Conservation (phyloP, 75 land plant genomes). For the Pinus tabuliformis region DNA sequence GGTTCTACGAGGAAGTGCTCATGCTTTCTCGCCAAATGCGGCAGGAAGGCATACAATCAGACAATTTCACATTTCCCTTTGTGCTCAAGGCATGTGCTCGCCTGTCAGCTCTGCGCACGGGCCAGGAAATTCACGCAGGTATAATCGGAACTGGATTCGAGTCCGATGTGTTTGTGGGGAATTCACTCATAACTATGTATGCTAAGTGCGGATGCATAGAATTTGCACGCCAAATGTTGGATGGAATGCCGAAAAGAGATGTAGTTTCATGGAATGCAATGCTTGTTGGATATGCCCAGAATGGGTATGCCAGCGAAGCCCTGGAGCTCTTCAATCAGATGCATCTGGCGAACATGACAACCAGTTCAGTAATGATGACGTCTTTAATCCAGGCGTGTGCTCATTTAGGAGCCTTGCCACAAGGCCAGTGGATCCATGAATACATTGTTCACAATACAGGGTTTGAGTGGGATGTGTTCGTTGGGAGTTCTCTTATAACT, state of each 20-base stretch:
- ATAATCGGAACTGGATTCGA: slow-evolving; percentile 46
- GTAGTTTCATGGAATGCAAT: slow-evolving; percentile 48
- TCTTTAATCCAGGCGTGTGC: slow-evolving; percentile 11
- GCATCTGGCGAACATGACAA: slow-evolving; percentile 22
- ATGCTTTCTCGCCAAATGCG: slow-evolving; percentile 30
- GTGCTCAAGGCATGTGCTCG: slow-evolving; percentile 47
- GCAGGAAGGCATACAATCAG: slow-evolving; percentile 31
- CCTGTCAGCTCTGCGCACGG: slow-evolving; percentile 13
- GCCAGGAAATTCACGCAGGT: slow-evolving; percentile 36
- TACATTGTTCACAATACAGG: slow-evolving; percentile 17
- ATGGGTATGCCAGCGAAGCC: slow-evolving; percentile 34
- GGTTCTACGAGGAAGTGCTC: slow-evolving; percentile 26
- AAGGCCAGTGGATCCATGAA: slow-evolving; percentile 54
- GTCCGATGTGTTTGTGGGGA: slow-evolving; percentile 39
- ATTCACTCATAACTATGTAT: slow-evolving; percentile 51
- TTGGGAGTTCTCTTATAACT: slow-evolving; percentile 37
- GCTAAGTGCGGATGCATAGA: slow-evolving; percentile 29
- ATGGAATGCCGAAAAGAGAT: slow-evolving; percentile 29
- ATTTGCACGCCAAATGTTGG: slow-evolving; percentile 28
- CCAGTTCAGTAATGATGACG: not conserved
- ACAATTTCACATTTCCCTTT: slow-evolving; percentile 44
- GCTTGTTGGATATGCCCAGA: slow-evolving; percentile 47
- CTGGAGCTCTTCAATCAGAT: slow-evolving; percentile 41
- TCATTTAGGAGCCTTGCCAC: slow-evolving; percentile 6
- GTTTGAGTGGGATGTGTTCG: slow-evolving; percentile 15